Percentiles rank a stretch among this genome's conserved stretches.
These are phyloP conservation scores for Aspergillus quadricinctus DNA, from an alignment of 2,329 filamentous ascomycete species.

Conservation along the genomic window DNA sequence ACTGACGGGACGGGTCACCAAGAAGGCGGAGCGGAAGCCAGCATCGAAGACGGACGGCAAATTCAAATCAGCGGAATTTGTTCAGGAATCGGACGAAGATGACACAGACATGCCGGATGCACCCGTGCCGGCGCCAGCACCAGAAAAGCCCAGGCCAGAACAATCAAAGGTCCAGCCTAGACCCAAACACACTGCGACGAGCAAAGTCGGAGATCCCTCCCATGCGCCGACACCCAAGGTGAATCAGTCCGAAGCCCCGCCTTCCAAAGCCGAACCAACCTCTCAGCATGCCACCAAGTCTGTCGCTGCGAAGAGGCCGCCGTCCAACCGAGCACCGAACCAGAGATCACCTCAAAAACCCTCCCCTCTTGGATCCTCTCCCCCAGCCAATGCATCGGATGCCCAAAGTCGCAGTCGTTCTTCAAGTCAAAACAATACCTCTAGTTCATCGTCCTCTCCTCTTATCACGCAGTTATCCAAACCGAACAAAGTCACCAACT, in stretches of 20 bases:
- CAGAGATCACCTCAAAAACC: constrained; percentile 54
- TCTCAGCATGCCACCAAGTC: constrained; percentile 24
- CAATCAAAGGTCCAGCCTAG: constrained; percentile 17
- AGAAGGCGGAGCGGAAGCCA: constrained; percentile 42
- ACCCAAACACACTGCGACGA: constrained; percentile 17
- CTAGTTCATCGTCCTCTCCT: constrained; percentile 45
- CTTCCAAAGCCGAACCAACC: constrained; percentile 20
- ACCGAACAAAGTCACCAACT: constrained; percentile 20
- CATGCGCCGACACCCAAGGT: constrained; percentile 22
- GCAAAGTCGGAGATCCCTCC: constrained; percentile 14
- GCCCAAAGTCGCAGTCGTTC: constrained; percentile 44
- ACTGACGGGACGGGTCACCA: constrained; percentile 39
- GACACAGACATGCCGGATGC: constrained; percentile 40
- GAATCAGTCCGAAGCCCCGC: constrained; percentile 18
- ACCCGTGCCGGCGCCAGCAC: background rate
- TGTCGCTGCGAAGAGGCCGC: constrained; percentile 32
- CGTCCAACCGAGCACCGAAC: constrained; percentile 40
- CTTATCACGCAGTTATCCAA: constrained; percentile 37
- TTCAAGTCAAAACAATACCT: constrained; percentile 40
- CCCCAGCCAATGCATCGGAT: constrained; percentile 58
- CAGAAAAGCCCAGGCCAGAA: constrained; percentile 15
- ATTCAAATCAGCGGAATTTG: constrained; percentile 52
- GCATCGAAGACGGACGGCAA: constrained; percentile 39
- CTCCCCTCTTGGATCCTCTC: constrained; percentile 58
- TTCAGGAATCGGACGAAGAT: constrained; percentile 50